These are phyloP conservation scores for Pseudocercospora macadamiae DNA, from an alignment of 2,329 filamentous ascomycete genomes.

Conservation along the genomic window DNA sequence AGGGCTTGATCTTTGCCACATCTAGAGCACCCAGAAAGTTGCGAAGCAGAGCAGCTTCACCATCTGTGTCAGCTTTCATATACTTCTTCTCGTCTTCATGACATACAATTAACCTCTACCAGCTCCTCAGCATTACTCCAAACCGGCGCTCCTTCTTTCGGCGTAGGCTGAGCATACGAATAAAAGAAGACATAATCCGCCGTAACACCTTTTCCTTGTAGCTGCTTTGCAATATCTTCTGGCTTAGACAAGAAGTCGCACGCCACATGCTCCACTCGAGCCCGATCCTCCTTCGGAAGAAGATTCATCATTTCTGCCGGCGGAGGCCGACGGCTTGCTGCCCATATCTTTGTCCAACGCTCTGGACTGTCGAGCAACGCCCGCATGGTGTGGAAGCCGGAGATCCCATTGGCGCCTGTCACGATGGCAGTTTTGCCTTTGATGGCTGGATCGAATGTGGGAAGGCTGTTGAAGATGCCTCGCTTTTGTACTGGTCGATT, in stretches of 20 bases:
- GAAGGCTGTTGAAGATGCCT: slow-evolving; percentile 56
- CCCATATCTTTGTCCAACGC: slow-evolving; percentile 58
- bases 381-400: slow-evolving; percentile 55
- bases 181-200: slow-evolving; percentile 57
- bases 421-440: slow-evolving; percentile 55
- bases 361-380: slow-evolving; percentile 51
- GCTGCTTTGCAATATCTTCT: slow-evolving; percentile 41
- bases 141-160: slow-evolving; percentile 46
- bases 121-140: slow-evolving; percentile 58
- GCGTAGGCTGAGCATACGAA: slow-evolving; percentile 55
- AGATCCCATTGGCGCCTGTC: slow-evolving; percentile 59
- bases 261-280: slow-evolving; percentile 35
- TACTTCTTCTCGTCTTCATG: slow-evolving; percentile 31
- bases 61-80: slow-evolving; percentile 13
- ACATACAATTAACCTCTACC: slow-evolving; percentile 52
- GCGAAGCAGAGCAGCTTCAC: slow-evolving; percentile 47
- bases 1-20: slow-evolving; percentile 47
- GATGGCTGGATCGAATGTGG: slow-evolving; percentile 47
- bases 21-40: slow-evolving; percentile 54
- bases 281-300: slow-evolving; percentile 36
- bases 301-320: slow-evolving; percentile 42
- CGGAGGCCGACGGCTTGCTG: slow-evolving; percentile 52
- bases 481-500: slow-evolving; percentile 29
- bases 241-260: slow-evolving; percentile 43
- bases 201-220: slow-evolving; percentile 41